phyloP scores from a whole-genome alignment of 1,284 basidiomycete species.

The Ceratobasidium sp. region DNA sequence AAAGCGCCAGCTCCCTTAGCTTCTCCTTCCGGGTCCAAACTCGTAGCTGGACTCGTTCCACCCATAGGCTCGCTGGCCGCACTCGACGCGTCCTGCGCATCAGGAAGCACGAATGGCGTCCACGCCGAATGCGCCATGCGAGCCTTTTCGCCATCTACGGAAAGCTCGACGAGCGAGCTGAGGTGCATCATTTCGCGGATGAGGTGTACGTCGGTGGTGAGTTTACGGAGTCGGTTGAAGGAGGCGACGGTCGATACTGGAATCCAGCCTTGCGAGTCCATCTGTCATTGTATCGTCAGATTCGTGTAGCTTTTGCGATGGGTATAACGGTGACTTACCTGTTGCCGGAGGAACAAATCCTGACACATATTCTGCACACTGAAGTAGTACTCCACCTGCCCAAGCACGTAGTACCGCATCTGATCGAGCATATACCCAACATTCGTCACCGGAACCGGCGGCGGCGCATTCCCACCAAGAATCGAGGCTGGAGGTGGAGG shows the following conservation, averaged over 20 bases:
- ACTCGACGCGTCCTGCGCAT: slow-evolving; percentile 59
- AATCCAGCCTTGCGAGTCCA: slow-evolving; percentile 92
- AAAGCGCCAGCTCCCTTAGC: slow-evolving; percentile 7
- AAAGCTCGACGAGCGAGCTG: slow-evolving; percentile 81
- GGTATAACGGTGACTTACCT: slow-evolving; percentile 55
- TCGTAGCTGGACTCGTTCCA: slow-evolving; percentile 32
- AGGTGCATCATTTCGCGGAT: slow-evolving; percentile 79
- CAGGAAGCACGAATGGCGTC: slow-evolving; percentile 79
- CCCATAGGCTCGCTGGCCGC: slow-evolving; percentile 7
- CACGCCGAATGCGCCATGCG: slow-evolving; percentile 72
- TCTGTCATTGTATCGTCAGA: slow-evolving; percentile 63
- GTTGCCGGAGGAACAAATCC: slow-evolving; percentile 65
- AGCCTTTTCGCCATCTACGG: slow-evolving; percentile 69
- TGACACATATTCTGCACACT: slow-evolving; percentile 65
- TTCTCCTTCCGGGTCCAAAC: not conserved
- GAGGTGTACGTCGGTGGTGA: slow-evolving; percentile 75
- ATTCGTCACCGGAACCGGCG: slow-evolving; percentile 59
- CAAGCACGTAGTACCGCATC: slow-evolving; percentile 59
- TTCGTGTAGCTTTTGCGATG: not conserved
- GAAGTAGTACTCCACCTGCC: slow-evolving; percentile 66
- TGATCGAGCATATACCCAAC: slow-evolving; percentile 55
- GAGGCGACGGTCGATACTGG: slow-evolving; percentile 83
- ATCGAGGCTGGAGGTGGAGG: slow-evolving; percentile 17
- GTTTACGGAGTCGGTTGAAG: slow-evolving; percentile 84
- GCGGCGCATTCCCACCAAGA: slow-evolving; percentile 51